Base-by-base conservation (phyloP, 306 rosid genomes). In the Corylus americana region DNA sequence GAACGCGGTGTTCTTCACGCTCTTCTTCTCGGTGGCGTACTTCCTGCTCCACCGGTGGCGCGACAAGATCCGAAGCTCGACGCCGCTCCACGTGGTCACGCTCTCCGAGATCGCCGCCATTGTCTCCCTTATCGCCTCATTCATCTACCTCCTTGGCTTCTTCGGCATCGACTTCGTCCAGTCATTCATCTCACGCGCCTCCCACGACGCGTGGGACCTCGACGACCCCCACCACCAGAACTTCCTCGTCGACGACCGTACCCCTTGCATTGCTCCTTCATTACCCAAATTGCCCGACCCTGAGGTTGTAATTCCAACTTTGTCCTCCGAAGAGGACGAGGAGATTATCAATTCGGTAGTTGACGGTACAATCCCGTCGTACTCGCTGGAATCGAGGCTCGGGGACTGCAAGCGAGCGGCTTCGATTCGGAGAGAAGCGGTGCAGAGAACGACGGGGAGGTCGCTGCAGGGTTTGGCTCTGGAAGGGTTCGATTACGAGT, bases 111-210 rank as follows among this genome's bases (percentile, higher is more conserved):
- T 91, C 74, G 78, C 87, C 37, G 92, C 95, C 66, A 86, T 89
- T 31, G 81, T 91, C 20, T 80, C 92, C 50, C 91, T 91, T 73
- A 85, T 91, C 53, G 95, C 95, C 1, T 91, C 95, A 4, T 91
- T 91, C 79, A 87, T 91, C 68, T 91, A 91, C 88, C 91, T 91
- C 29, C 90, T 91, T 6, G 91, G 95, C 1, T 91, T 91, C 79
- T 91, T 91, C 81, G 92, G 92, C 78, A 91, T 89, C 82, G 91
- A 91, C 67, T 91, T 88, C 73, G 95, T 91, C 18, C 92, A 91
- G 72, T 89, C 95, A 20, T 91, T 91, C 70, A 82, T 83, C 75
- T 9, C 90, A 0, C 92, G 92, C 70, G 79, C 91, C 17, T 87
- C 92, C 2, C 42, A 75, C 14, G 95, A 91, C 11, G 85, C 64